phyloP scores from a whole-genome alignment of 2,329 filamentous ascomycete genomes.

The Gremmenia infestans region DNA sequence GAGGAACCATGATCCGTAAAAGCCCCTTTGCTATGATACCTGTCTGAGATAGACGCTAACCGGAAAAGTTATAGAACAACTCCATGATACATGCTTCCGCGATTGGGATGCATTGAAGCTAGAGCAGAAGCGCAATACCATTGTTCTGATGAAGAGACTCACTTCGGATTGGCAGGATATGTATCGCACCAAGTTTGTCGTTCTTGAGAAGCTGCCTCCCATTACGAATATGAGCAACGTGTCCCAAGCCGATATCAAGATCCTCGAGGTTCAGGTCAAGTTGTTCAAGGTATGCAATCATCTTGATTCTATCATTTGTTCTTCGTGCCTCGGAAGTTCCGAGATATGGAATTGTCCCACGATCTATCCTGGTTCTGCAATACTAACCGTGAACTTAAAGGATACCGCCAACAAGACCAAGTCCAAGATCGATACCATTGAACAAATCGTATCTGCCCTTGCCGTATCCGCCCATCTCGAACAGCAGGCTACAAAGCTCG shows the following conservation, averaged over 20 bases:
- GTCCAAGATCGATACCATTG: neutral
- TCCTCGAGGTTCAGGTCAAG: neutral
- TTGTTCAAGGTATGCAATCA: neutral
- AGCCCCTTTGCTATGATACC: no score
- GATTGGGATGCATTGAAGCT: neutral
- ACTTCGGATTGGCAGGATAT: conserved; percentile 1
- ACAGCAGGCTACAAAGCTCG: neutral
- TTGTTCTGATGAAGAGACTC: conserved; percentile 1
- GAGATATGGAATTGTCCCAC: no score
- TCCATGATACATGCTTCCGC: conserved; percentile 1
- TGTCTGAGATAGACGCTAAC: no score
- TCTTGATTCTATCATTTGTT: no score
- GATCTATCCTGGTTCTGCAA: no score
- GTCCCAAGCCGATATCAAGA: neutral
- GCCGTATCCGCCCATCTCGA: neutral
- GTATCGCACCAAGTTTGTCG: neutral
- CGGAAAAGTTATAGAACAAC: neutral
- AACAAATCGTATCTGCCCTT: neutral
- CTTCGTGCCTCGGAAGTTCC: no score
- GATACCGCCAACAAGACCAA: neutral
- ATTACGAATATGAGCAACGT: neutral
- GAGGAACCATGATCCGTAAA: neutral
- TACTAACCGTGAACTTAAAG: no score
- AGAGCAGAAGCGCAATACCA: neutral
- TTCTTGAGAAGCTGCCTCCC: neutral